Evolutionary conservation across 805 yeast species (phyloP).

Genomic region (Yamadazyma ubonensis): DNA sequence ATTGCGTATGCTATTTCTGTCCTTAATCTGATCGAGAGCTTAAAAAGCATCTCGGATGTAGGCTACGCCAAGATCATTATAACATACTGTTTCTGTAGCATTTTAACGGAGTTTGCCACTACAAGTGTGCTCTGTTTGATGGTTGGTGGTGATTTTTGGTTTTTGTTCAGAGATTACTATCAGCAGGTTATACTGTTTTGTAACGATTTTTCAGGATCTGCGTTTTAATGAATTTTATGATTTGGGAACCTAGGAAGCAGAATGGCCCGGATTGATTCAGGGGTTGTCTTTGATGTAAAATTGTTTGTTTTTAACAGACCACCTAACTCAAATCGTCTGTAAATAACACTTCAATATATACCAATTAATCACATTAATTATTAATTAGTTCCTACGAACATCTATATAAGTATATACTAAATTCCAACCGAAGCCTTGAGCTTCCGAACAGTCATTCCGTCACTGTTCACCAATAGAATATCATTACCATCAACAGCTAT

Average conservation of each 20-base stretch:
- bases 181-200: too few relatives aligned
- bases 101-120: slow-evolving; percentile 13
- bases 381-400: too few relatives aligned
- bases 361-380: too few relatives aligned
- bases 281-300: too few relatives aligned
- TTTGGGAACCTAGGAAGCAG: too few relatives aligned
- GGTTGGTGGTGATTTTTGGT: not conserved
- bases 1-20: slow-evolving; percentile 61
- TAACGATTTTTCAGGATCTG: too few relatives aligned
- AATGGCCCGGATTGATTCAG: too few relatives aligned
- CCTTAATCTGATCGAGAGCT: slow-evolving; percentile 64
- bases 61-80: slow-evolving; percentile 17
- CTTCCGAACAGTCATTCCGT: slow-evolving; percentile 24
- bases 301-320: too few relatives aligned
- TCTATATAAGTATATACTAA: too few relatives aligned
- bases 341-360: too few relatives aligned
- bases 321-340: too few relatives aligned
- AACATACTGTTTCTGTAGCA: slow-evolving; percentile 18
- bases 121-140: slow-evolving; percentile 15
- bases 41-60: slow-evolving; percentile 22
- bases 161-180: slow-evolving; percentile 5
- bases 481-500: slow-evolving; percentile 8
- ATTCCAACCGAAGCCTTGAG: slow-evolving; percentile 14
- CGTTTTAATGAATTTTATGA: too few relatives aligned
- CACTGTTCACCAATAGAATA: slow-evolving; percentile 12